phyloP scores from a whole-genome alignment of 2,329 filamentous ascomycete genomes.

The Fusarium beomiforme region DNA sequence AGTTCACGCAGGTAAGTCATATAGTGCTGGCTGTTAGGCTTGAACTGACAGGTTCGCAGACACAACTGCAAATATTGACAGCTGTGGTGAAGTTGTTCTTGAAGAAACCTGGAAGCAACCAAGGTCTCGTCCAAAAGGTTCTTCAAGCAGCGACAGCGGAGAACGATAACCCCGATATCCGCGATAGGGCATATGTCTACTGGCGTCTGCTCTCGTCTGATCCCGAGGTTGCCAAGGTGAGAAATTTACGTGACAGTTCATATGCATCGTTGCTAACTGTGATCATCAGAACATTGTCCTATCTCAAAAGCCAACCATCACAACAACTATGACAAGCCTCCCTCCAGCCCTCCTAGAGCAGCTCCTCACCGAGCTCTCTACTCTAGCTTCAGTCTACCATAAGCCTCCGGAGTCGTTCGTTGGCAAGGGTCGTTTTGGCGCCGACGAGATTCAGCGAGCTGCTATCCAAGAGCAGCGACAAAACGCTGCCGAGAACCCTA shows the following conservation, averaged over 20 bases:
- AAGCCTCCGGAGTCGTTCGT: constrained; percentile 98
- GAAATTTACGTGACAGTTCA: constrained; percentile 10
- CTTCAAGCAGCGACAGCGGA: constrained; percentile 92
- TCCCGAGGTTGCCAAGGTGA: constrained; percentile 85
- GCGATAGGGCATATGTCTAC: constrained; percentile 97
- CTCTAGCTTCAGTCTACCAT: constrained; percentile 96
- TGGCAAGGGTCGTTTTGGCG: constrained; percentile 91
- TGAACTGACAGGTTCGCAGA: constrained; percentile 60
- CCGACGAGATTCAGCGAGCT: constrained; percentile 92
- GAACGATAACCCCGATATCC: constrained; percentile 97
- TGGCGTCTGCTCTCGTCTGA: constrained; percentile 96
- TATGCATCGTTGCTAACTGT: not conserved
- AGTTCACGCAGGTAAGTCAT: constrained; percentile 84
- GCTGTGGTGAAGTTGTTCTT: constrained; percentile 97
- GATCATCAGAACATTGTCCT: constrained; percentile 77
- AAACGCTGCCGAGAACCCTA: constrained; percentile 91
- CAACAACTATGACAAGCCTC: constrained; percentile 91
- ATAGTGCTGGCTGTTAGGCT: not conserved
- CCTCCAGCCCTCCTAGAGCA: constrained; percentile 86
- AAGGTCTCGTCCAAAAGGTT: constrained; percentile 92
- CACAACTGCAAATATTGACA: constrained; percentile 97
- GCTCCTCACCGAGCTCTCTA: constrained; percentile 91
- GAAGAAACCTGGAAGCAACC: constrained; percentile 93
- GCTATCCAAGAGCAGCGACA: constrained; percentile 97
- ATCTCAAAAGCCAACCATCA: constrained; percentile 93